Base-by-base conservation (phyloP, 768 basidiomycete species). In the Tremella fuciformis region DNA sequence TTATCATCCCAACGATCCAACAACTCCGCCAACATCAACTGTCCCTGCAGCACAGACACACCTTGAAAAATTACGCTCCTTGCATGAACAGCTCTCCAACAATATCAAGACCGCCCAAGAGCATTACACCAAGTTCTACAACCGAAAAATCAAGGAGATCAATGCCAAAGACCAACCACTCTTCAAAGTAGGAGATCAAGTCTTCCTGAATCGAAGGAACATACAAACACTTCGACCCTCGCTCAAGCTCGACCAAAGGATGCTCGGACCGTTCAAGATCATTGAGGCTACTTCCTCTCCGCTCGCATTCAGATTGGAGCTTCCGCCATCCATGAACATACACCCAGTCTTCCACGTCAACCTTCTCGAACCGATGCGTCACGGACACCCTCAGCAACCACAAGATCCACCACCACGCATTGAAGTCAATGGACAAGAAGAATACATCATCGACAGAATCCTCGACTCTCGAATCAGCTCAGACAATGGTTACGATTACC, bases 1-100 rank as follows among this genome's bases (percentile, higher is more conserved):
- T 3, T 50, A 50, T 50, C 19, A 50, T 22, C 19, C 49, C 15
- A 50, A 50, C 22, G 49, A 50, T 50, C 49, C 49, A 6, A 50
- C 26, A 8, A 13, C 69, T 83, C 0, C 81, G 78, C 58, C 64
- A 75, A 6, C 52, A 78, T 3, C 81, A 83, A 76, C 3, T 83
- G 82, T 46, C 16, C 42, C 42, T 4, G 42, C 42, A 46, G 42
- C 42, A 22, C n/a, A 22, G 22, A 22, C n/a, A 46, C 42, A 46
- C 22, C 42, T 46, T 46, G n/a, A 46, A 15, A 46, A n/a, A 46
- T 15, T 46, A 18, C 42, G 15, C 22, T 22, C n/a, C 22, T 22
- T 46, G n/a, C 42, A 46, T 15, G 7, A 46, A 46, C n/a, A n/a
- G 22, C 42, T 46, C 22, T n/a, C 15, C 42, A 15, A 46, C 15